Evolutionary conservation across 768 basidiomycete genomes (phyloP).

Genomic region (Hygrophoropsis aurantiaca): DNA sequence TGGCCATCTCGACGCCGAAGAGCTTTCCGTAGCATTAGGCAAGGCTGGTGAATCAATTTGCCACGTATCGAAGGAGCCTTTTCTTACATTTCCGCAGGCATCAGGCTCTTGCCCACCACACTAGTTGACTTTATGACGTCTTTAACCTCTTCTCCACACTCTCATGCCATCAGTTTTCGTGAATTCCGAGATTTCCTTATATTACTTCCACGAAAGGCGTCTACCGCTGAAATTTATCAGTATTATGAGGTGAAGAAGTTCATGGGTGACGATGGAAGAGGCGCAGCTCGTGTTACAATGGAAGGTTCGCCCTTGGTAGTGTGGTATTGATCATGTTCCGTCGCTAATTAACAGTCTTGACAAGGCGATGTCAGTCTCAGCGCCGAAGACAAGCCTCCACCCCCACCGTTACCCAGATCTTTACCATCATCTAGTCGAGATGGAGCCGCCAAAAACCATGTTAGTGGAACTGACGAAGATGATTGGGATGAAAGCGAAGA

Average conservation of each 20-base stretch:
- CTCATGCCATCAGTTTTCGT: conserved; percentile 70
- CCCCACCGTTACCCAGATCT: conserved; percentile 16
- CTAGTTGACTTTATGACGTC: conserved; percentile 79
- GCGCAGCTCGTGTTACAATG: conserved; percentile 81
- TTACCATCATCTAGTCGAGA: conserved; percentile 6
- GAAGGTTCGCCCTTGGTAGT: conserved; percentile 57
- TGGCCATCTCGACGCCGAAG: conserved; percentile 71
- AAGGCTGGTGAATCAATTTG: conserved; percentile 59
- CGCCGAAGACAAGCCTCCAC: conserved; percentile 68
- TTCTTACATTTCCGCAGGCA: conserved; percentile 48
- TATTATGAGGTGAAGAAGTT: conserved; percentile 73
- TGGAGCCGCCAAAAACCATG: conserved; percentile 17
- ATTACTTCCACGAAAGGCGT: conserved; percentile 78
- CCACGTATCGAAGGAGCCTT: conserved; percentile 15
- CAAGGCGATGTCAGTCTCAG: conserved; percentile 77
- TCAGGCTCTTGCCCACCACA: conserved; percentile 66
- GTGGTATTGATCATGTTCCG: background rate
- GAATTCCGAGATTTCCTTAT: conserved; percentile 92
- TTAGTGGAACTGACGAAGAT: conserved; percentile 26
- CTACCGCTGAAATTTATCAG: conserved; percentile 81
- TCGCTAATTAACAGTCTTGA: conserved; percentile 5
- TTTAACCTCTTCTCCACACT: conserved; percentile 70
- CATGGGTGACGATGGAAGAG: conserved; percentile 73
- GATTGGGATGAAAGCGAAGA: conserved; percentile 55
- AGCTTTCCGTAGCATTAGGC: conserved; percentile 59